phyloP scores from a whole-genome alignment of 2,329 filamentous ascomycete genomes.

The Pseudopyricularia javanii region DNA sequence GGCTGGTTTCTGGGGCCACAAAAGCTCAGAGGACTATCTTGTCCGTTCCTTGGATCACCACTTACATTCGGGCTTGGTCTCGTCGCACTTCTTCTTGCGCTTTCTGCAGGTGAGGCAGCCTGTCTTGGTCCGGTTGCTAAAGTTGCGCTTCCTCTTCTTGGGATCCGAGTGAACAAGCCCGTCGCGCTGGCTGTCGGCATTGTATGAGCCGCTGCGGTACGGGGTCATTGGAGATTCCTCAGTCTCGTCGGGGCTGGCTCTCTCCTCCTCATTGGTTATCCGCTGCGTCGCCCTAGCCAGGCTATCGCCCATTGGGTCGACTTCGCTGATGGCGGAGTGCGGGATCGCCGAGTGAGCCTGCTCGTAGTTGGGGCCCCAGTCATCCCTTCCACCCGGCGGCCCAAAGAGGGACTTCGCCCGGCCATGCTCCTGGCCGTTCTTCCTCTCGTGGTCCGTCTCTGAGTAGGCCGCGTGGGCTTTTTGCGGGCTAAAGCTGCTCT shows the following conservation, averaged over 20 bases:
- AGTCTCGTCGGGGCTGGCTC: constrained; percentile 9
- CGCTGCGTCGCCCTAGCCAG: constrained; percentile 27
- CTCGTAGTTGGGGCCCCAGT: constrained; percentile 32
- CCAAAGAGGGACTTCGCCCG: constrained; percentile 18
- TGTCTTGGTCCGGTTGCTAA: constrained; percentile 92
- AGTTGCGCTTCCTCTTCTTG: constrained; percentile 66
- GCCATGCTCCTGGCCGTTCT: background rate
- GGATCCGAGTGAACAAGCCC: constrained; percentile 43
- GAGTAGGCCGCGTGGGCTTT: background rate
- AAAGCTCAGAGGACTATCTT: constrained; percentile 1
- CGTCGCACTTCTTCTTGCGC: constrained; percentile 97
- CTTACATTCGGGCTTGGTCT: constrained; percentile 85
- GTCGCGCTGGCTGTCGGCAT: constrained; percentile 34
- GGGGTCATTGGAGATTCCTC: constrained; percentile 8
- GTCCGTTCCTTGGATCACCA: constrained; percentile 10
- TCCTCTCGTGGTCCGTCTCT: background rate
- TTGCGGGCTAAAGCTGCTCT: constrained; percentile 2
- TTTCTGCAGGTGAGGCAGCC: constrained; percentile 85
- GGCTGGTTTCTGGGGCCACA: background rate
- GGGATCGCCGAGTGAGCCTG: constrained; percentile 29
- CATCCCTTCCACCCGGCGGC: constrained; percentile 34
- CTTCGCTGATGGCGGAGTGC: constrained; percentile 30
- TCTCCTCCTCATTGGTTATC: constrained; percentile 18
- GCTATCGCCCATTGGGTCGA: constrained; percentile 31
- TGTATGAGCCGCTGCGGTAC: constrained; percentile 30